These are phyloP conservation scores for Penicillium longicatenatum DNA, from an alignment of 495 filamentous ascomycete genomes.

Conservation along the genomic window DNA sequence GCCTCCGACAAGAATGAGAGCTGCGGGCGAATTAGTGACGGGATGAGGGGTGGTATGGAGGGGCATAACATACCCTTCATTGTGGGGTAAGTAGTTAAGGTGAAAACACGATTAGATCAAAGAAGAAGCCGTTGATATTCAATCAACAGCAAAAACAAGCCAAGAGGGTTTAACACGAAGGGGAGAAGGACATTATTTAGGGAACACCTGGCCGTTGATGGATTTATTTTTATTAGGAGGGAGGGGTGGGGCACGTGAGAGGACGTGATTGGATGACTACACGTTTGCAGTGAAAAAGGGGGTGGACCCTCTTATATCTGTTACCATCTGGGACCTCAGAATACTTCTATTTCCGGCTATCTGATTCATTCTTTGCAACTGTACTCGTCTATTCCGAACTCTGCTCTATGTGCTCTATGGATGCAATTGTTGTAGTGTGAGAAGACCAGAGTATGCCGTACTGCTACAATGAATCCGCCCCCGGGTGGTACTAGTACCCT, in stretches of 20 bases:
- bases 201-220: conserved; percentile 40
- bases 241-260: conserved; percentile 32
- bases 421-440: neutral
- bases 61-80: conserved; percentile 54
- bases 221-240: conserved; percentile 35
- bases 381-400: neutral
- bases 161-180: conserved; percentile 9
- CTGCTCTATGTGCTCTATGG: neutral
- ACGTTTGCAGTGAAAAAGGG: conserved; percentile 38
- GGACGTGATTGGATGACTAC: conserved; percentile 27
- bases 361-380: neutral
- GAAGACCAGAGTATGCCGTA: neutral
- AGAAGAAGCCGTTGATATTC: conserved; percentile 8
- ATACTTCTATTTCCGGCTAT: neutral
- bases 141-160: conserved; percentile 7
- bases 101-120: conserved; percentile 15
- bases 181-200: conserved; percentile 24
- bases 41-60: conserved; percentile 13
- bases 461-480: neutral
- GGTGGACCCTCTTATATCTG: conserved; percentile 9
- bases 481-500: conserved; percentile 3
- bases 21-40: conserved; percentile 49
- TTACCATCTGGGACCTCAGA: neutral
- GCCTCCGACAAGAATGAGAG: conserved; percentile 98
- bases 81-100: conserved; percentile 23